Evolutionary conservation across 1,284 basidiomycete species (phyloP).

Genomic region (Rhodotorula sp.): DNA sequence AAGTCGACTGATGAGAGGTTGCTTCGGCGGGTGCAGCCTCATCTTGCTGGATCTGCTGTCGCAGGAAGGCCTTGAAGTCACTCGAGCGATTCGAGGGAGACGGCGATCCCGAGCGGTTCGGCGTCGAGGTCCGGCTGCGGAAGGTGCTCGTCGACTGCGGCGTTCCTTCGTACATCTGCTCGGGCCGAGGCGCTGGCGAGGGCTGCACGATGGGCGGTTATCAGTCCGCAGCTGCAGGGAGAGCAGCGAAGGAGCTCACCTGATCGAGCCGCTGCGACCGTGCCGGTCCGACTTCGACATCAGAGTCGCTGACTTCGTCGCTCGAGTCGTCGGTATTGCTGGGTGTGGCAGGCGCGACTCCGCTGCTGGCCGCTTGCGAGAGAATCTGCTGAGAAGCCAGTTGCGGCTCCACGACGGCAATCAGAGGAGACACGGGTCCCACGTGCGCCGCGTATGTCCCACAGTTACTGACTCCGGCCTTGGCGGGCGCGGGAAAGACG

Average conservation of each 20-base stretch:
- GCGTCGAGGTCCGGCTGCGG: background rate
- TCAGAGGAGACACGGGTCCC: background rate
- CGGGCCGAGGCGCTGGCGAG: too few species aligned
- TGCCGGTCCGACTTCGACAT: background rate
- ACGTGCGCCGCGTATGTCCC: too few species aligned
- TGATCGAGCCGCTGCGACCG: background rate
- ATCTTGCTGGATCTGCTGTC: background rate
- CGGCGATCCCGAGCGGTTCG: background rate
- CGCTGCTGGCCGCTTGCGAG: background rate
- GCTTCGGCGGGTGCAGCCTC: background rate
- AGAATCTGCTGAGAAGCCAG: background rate
- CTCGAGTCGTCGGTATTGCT: slow-evolving; percentile 12
- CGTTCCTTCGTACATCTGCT: too few species aligned
- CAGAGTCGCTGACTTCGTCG: slow-evolving; percentile 2
- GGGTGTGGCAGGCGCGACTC: slow-evolving; percentile 11
- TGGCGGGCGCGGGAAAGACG: background rate
- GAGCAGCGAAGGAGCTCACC: background rate
- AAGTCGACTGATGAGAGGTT: background rate
- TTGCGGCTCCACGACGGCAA: background rate
- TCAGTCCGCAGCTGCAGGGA: background rate
- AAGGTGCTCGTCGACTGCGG: too few species aligned
- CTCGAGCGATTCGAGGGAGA: slow-evolving; percentile 4
- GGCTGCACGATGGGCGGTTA: too few species aligned
- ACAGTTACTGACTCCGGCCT: background rate
- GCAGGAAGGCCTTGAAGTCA: background rate